A percentile compares a stretch with the other conserved stretches of the same genome.
These are phyloP conservation scores for Phytophthora constricta DNA, from an alignment of 352 stramenopile species.

Conservation along the genomic window DNA sequence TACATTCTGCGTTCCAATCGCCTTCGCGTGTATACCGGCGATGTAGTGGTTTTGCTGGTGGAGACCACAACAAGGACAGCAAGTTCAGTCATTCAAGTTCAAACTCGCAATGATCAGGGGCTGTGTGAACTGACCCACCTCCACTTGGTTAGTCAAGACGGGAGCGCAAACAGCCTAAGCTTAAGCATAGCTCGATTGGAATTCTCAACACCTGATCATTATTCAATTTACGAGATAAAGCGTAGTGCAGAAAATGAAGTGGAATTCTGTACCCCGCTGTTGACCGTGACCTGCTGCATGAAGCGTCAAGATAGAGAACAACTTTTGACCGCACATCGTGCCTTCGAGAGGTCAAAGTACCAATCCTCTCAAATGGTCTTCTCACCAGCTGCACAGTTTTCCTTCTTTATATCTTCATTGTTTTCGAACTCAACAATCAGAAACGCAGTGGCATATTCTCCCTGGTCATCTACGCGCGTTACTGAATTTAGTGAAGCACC, in stretches of 20 bases:
- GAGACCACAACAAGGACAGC: conserved; percentile 15
- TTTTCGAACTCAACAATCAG: conserved; percentile 15
- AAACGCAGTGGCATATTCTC: conserved; percentile 23
- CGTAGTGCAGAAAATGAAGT: conserved; percentile 1
- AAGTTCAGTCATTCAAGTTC: conserved; percentile 22
- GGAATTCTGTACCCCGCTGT: neutral
- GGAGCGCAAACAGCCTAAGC: neutral
- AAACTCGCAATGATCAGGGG: conserved; percentile 19
- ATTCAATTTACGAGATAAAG: conserved; percentile 21
- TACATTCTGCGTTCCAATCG: conserved; percentile 21
- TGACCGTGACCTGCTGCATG: conserved; percentile 24
- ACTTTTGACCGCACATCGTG: conserved; percentile 18
- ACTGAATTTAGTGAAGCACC: conserved; percentile 3
- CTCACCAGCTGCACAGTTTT: conserved; percentile 19
- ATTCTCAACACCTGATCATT: conserved; percentile 25
- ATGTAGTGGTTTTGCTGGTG: conserved; percentile 21
- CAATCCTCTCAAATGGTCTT: conserved; percentile 12
- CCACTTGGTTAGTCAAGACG: conserved; percentile 3
- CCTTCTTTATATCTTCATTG: conserved; percentile 31
- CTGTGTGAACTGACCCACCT: conserved; percentile 23
- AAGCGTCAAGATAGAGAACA: conserved; percentile 7
- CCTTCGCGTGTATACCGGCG: conserved; percentile 21
- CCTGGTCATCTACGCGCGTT: conserved; percentile 19
- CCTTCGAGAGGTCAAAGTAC: conserved; percentile 23
- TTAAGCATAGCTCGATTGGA: conserved; percentile 17